Evolutionary conservation across 2,329 filamentous ascomycete genomes (phyloP), one percentile per base, ranked within the genome.

Genomic region (Diaporthe longicolla): DNA sequence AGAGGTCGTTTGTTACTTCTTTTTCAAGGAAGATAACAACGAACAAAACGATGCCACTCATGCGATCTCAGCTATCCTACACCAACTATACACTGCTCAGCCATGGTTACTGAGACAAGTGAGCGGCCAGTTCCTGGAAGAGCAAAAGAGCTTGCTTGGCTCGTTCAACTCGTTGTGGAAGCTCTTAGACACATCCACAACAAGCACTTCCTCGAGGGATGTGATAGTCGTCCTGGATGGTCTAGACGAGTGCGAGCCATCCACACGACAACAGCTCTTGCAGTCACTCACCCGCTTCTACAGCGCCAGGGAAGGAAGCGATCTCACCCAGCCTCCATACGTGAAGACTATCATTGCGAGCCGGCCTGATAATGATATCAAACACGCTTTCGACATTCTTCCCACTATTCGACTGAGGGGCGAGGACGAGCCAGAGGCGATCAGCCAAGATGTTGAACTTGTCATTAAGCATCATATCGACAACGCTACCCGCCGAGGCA

Each of bases 311-410:
- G 21, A 45, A 57, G 45, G 29, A 59, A 63, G 55, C 58, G 52
- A 55, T 37, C 69, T 71, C 55, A 61, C 69, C 29, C 7, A 50
- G n/a, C 55, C 69, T 19, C 69, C 69, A 5, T 71, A 61, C 37
- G 40, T 77, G 2, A 78, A 76, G 71, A 70, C 77, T n/a, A 26
- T 78, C 10, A 70, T 78, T 0, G 76, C 76, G 1, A 78, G 77
- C 26, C 77, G 76, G 15, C 76, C 76, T 11, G 74, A 76, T 7
- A 75, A 72, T 24, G 59, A 66, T n/a, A 76, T 79, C 72, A 77
- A 78, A 24, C 52, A 71, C n/a, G 40, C 61, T 9, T 75, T 78
- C 58, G 69, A 74, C 17, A 66, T 57, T 52, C 24, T 65, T 15
- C 70, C 70, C 15, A 65, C 74, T 13, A 77, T 78, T 24, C 70